Percentiles rank a stretch among this genome's conserved stretches.
Evolutionary conservation across 2,329 filamentous ascomycete genomes (phyloP).

Genomic region (Penicillium decumbens): DNA sequence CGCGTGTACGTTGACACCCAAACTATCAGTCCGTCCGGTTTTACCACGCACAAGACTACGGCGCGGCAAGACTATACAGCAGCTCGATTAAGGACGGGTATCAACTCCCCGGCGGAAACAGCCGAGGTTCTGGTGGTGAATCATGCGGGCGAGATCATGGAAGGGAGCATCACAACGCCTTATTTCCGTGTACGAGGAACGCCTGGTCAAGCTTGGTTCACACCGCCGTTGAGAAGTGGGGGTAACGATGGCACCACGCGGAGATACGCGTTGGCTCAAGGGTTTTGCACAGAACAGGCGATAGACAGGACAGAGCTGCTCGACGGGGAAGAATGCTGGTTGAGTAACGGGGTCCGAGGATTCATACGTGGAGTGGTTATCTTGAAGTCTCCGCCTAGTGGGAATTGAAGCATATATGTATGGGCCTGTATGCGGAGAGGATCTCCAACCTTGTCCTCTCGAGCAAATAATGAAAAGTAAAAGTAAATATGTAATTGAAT

Average conservation of each 20-base stretch:
- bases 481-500: slow-evolving; percentile 1
- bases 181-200: slow-evolving; percentile 63
- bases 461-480: not conserved
- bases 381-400: not conserved
- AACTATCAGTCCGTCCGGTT: slow-evolving; percentile 53
- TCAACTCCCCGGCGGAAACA: slow-evolving; percentile 42
- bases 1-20: slow-evolving; percentile 51
- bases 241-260: slow-evolving; percentile 79
- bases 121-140: slow-evolving; percentile 76
- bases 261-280: slow-evolving; percentile 70
- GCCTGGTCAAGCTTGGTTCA: slow-evolving; percentile 63
- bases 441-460: not conserved
- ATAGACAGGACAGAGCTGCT: slow-evolving; percentile 58
- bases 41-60: slow-evolving; percentile 84
- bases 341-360: slow-evolving; percentile 82
- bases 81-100: slow-evolving; percentile 59
- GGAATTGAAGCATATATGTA: not conserved
- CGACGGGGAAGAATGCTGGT: slow-evolving; percentile 74
- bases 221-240: slow-evolving; percentile 69
- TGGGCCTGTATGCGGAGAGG: not conserved
- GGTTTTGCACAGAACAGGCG: slow-evolving; percentile 62
- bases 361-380: slow-evolving; percentile 53
- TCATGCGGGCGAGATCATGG: slow-evolving; percentile 64
- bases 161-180: slow-evolving; percentile 75
- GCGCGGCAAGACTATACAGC: slow-evolving; percentile 65